Evolutionary conservation across 805 yeast species (phyloP), one percentile per base, ranked within the genome.

Genomic region (Candida golubevii): DNA sequence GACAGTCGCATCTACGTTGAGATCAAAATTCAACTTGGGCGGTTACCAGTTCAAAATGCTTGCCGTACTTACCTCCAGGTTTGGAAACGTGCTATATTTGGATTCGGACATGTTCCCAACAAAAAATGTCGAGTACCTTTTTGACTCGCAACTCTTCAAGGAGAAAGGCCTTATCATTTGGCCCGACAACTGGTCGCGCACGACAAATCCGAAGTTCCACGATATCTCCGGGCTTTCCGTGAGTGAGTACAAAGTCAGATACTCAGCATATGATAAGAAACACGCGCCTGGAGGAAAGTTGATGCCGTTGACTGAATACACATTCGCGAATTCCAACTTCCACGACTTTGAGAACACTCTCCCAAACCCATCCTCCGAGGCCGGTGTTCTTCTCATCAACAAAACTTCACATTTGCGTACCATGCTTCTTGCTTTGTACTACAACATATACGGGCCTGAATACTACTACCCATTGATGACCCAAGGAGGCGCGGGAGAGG

Each of bases 401-500:
- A 84, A 83, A 55, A 66, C 74, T 8, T 61, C 69, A 1, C 91
- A 84, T 56, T 55, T 81, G 42, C 74, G 71, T 47, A 80, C 88
- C 0, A 58, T 84, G 36, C 58, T 83, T 26, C 61, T 85, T 38
- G 69, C 85, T 3, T 65, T 80, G 34, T 84, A 82, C 60, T 85
- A 85, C 60, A 84, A 85, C 53, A 62, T 80, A 1, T 66, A 55
- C 60, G 90, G 91, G 0, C 88, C 88, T 0, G 61, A 69, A 8
- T 80, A 75, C 63, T 85, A 79, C 59, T 85, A 84, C 54, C 83
- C 82, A 9, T 61, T 85, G 45, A 69, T 85, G 50, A 77, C 87
- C 0, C 90, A 83, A 57, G 88, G 88, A 4, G 71, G 79, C 26
- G 81, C 88, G 1, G 91, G 91, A 26, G 85, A 84, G 66, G 90